A percentile compares a stretch with the other conserved stretches of the same genome.
These are phyloP conservation scores for Camellia granthamiana DNA, from an alignment of 148 eudicot species.

Conservation along the genomic window DNA sequence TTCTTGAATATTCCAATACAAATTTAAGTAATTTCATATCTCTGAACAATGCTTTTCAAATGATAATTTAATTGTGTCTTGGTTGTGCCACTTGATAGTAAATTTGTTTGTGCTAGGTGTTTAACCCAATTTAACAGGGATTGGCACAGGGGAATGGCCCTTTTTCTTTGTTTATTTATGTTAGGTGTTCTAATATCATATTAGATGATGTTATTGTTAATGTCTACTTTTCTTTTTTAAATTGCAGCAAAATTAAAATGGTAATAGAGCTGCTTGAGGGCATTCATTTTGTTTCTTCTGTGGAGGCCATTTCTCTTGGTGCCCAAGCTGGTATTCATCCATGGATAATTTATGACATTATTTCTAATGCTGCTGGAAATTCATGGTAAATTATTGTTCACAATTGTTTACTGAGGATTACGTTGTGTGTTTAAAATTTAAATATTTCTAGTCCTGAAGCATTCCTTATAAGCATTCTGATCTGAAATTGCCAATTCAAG, in stretches of 20 bases:
- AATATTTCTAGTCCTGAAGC: not conserved
- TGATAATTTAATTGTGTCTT: too few species aligned
- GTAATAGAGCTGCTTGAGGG: constrained; percentile 84
- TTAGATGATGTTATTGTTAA: not conserved
- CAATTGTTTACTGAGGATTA: too few species aligned
- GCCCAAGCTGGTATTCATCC: constrained; percentile 93
- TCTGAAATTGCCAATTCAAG: too few species aligned
- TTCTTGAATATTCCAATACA: not conserved
- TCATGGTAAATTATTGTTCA: constrained; percentile 57
- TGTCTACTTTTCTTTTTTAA: constrained; percentile 8
- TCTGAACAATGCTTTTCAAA: too few species aligned
- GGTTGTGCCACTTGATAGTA: too few species aligned
- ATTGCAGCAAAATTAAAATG: constrained; percentile 83
- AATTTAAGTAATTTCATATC: not conserved
- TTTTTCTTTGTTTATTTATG: not conserved
- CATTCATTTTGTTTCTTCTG: constrained; percentile 90
- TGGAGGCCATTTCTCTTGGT: constrained; percentile 95
- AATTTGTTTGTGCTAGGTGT: not conserved
- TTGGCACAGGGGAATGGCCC: not conserved
- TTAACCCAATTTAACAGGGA: too few species aligned
- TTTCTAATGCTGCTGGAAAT: constrained; percentile 98
- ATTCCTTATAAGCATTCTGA: not conserved
- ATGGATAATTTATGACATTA: constrained; percentile 78
- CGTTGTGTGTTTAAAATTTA: not conserved
- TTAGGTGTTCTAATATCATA: not conserved